These are phyloP conservation scores for Tetrahymena malaccensis DNA, from an alignment of 73 alveolate genomes.

Conservation along the genomic window DNA sequence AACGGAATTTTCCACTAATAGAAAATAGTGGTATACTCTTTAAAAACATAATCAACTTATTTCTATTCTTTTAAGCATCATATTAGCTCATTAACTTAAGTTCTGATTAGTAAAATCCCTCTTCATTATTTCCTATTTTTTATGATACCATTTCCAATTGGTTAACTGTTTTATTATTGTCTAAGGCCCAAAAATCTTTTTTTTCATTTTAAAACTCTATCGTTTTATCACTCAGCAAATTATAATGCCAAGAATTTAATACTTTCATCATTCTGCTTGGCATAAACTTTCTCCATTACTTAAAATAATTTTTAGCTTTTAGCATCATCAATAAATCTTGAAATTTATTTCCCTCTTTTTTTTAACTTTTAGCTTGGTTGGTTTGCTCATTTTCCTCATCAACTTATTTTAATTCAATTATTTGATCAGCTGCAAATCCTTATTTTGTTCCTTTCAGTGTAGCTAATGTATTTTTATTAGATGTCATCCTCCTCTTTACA, in stretches of 20 bases:
- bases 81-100: background rate
- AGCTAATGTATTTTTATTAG: background rate
- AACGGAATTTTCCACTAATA: background rate
- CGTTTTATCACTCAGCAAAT: background rate
- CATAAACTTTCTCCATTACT: background rate
- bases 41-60: background rate
- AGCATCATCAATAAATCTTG: background rate
- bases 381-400: background rate
- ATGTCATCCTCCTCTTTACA: background rate
- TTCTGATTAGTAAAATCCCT: background rate
- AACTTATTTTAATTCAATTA: background rate
- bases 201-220: background rate
- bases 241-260: background rate
- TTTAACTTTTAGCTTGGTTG: background rate
- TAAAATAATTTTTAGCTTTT: background rate
- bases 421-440: background rate
- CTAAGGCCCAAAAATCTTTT: background rate
- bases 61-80: background rate
- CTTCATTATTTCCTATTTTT: background rate
- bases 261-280: background rate
- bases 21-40: background rate
- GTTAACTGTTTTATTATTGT: background rate
- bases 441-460: background rate
- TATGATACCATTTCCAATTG: background rate
- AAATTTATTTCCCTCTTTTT: background rate